Percentiles rank a stretch among this genome's conserved stretches.
phyloP scores from a whole-genome alignment of 2,329 filamentous ascomycete species.

The Phialemoniopsis sp. region DNA sequence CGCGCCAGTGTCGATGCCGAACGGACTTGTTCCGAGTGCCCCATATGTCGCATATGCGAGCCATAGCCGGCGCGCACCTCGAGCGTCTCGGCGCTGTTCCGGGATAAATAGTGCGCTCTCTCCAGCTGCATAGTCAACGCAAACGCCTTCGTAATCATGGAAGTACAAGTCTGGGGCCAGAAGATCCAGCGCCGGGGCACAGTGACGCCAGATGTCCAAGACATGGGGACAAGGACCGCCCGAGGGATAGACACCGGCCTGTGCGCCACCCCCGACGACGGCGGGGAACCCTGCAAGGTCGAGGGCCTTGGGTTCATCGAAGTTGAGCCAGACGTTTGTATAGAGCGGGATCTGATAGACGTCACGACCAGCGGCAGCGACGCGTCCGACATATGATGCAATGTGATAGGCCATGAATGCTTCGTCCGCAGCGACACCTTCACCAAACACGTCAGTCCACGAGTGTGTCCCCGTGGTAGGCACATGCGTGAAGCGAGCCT shows the following conservation, averaged over 20 bases:
- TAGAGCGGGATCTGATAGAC: conserved; percentile 25
- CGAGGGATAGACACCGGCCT: conserved; percentile 38
- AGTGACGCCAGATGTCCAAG: conserved; percentile 37
- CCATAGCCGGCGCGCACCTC: conserved; percentile 36
- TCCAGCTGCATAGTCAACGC: conserved; percentile 35
- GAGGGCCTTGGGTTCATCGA: conserved; percentile 29
- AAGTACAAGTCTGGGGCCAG: conserved; percentile 41
- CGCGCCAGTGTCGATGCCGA: conserved; percentile 30
- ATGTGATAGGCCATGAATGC: conserved; percentile 30
- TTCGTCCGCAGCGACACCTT: conserved; percentile 20
- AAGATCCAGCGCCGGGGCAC: conserved; percentile 38
- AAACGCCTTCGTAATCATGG: conserved; percentile 33
- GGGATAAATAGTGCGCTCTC: conserved; percentile 45
- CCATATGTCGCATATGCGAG: conserved; percentile 25
- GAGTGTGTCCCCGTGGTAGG: background rate
- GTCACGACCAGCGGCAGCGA: conserved; percentile 26
- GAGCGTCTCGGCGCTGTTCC: conserved; percentile 44
- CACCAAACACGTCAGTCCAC: conserved; percentile 23
- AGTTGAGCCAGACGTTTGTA: conserved; percentile 26
- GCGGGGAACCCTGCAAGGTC: conserved; percentile 5
- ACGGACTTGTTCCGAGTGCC: conserved; percentile 24
- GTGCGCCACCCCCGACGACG: conserved; percentile 45
- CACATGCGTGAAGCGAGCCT: background rate
- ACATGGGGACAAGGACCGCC: conserved; percentile 36
- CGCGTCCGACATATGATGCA: conserved; percentile 23